Evolutionary conservation across 164 flowering plant genomes (phyloP).

Genomic region (Berberis vulgaris): DNA sequence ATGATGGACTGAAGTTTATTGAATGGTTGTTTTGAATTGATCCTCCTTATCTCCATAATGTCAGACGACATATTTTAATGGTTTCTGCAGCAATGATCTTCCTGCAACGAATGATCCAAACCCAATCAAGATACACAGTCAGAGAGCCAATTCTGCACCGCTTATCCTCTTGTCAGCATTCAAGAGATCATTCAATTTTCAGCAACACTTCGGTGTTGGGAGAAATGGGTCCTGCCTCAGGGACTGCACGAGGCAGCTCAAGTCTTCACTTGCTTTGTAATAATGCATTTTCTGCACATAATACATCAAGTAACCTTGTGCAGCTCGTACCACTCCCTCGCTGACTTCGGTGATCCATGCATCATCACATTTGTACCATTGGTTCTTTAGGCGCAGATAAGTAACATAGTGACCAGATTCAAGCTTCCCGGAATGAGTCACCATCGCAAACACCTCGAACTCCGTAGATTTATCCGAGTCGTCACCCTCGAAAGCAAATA

Average conservation of each 20-base stretch:
- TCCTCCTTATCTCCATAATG: too few species aligned
- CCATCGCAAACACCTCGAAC: constrained; percentile 58
- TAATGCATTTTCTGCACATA: constrained; percentile 44
- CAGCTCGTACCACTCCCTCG: constrained; percentile 45
- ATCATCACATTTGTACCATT: constrained; percentile 74
- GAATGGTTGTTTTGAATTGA: too few species aligned
- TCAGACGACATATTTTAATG: too few species aligned
- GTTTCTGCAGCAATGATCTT: too few species aligned
- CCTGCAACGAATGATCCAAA: too few species aligned
- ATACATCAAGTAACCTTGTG: constrained; percentile 55
- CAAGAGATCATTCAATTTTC: not conserved
- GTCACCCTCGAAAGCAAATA: constrained; percentile 43
- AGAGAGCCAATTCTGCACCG: too few species aligned
- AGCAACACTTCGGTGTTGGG: constrained; percentile 57
- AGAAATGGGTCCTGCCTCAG: constrained; percentile 27
- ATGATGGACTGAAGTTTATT: not conserved
- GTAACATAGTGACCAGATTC: constrained; percentile 70
- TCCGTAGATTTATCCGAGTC: constrained; percentile 45
- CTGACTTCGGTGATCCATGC: constrained; percentile 65
- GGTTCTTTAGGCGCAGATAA: constrained; percentile 37
- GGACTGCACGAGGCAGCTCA: constrained; percentile 36
- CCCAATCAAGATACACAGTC: too few species aligned
- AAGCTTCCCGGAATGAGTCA: constrained; percentile 55
- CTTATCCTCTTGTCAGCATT: not conserved
- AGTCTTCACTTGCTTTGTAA: constrained; percentile 35